Conservation (phyloP, 495 filamentous ascomycete species). For the Xylaria flabelliformis region DNA sequence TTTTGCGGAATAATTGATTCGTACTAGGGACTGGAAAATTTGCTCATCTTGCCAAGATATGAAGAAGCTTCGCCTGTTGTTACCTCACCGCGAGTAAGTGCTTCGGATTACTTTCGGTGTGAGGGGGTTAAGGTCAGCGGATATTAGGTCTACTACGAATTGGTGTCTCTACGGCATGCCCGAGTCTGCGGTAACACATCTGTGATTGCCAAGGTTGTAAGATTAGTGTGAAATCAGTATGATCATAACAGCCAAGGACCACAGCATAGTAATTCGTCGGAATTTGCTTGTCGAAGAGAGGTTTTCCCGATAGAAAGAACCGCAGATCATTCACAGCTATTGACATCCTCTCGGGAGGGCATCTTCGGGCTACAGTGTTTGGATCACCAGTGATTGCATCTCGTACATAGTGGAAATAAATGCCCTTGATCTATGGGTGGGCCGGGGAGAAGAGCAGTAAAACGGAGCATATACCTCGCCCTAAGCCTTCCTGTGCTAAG, state of each 20-base stretch:
- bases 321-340: background rate
- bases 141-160: background rate
- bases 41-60: background rate
- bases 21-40: background rate
- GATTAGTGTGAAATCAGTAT: background rate
- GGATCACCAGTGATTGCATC: background rate
- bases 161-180: background rate
- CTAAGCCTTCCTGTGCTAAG: background rate
- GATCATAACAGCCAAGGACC: background rate
- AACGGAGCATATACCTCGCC: background rate
- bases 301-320: background rate
- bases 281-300: background rate
- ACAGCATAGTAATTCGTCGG: background rate
- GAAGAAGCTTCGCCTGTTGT: background rate
- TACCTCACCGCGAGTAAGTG: background rate
- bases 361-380: background rate
- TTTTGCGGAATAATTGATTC: background rate
- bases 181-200: background rate
- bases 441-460: background rate
- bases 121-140: background rate
- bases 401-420: background rate
- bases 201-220: background rate
- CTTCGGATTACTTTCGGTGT: background rate
- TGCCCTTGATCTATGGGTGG: background rate
- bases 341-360: too few relatives aligned